Base-by-base conservation (phyloP, 257 asterid species). In the Jacaranda mimosifolia region DNA sequence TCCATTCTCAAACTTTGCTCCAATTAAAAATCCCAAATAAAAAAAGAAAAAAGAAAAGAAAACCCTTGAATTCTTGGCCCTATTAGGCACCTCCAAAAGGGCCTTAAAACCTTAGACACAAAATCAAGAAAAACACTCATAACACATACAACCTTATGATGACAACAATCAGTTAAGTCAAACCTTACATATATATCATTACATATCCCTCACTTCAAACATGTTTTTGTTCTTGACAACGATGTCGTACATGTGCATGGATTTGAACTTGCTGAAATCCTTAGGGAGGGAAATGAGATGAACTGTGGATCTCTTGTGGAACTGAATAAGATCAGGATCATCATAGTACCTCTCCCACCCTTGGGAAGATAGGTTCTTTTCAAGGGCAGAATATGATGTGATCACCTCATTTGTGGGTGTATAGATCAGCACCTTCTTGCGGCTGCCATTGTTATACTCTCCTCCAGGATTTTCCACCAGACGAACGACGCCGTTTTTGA, bases 171-270 rank as follows among this genome's bases (percentile, higher is more conserved):
- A 39, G 26, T 36, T n/a, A 10, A 14, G 17, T 13, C 17, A 6
- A 53, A 7, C 52, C 14, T 52, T 6, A 35, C 43, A 10, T 9
- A 42, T 3, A 42, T 42, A 65, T 70, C 55, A 70, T 36, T 67
- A 21, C 67, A 64, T 58, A 72, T 83, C 85, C 66, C 84, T 79
- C n/a, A 85, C 91, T 81, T 80, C 86, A 14, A 87, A 85, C 53
- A 70, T 82, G 68, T 83, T 81, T 13, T 88, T 85, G 75, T 85
- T 87, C 84, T 87, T 87, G 77, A 87, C 86, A 7, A 87, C 87
- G 62, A 85, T 85, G 66, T 85, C 89, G 48, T 78, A 87, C 91
- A 85, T 87, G 77, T 87, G 87, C 63, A 87, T 79, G 83, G 91
- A 83, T 26, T 83, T 87, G 82, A 87, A 83, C 86, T 68, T 87